Evolutionary conservation across 2,329 filamentous ascomycete genomes (phyloP).

Genomic region (Emergomyces orientalis): DNA sequence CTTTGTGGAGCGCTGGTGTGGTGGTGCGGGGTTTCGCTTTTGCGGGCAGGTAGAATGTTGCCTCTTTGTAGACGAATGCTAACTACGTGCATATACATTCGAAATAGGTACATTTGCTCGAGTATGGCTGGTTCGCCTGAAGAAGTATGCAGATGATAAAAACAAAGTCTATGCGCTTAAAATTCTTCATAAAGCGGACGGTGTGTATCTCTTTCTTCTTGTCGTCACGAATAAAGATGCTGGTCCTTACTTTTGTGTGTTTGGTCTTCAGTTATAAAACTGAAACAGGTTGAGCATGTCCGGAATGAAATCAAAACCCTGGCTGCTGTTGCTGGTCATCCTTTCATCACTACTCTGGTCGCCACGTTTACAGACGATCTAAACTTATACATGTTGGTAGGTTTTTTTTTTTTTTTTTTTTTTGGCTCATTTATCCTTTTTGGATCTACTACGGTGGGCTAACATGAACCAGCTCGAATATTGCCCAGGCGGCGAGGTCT

Average conservation of each 20-base stretch:
- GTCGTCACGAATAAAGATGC: constrained; percentile 12
- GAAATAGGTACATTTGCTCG: constrained; percentile 43
- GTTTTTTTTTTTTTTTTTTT: constrained; percentile 9
- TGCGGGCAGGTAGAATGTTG: neutral
- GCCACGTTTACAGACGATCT: constrained; percentile 56
- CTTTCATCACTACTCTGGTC: constrained; percentile 57
- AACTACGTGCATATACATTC: neutral
- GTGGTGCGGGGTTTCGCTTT: neutral
- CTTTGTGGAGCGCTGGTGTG: neutral
- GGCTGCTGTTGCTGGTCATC: constrained; percentile 52
- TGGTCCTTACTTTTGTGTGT: constrained; percentile 2
- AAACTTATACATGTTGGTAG: constrained; percentile 46
- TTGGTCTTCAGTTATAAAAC: constrained; percentile 40
- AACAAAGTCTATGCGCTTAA: constrained; percentile 41
- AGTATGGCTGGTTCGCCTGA: constrained; percentile 41
- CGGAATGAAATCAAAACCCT: constrained; percentile 58
- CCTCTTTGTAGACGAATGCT: neutral
- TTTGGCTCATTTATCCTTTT: neutral
- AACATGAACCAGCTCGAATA: constrained; percentile 47
- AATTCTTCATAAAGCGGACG: constrained; percentile 43
- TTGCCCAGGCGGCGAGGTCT: constrained; percentile 58
- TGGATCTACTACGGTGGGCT: constrained; percentile 13
- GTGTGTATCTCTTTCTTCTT: constrained; percentile 22
- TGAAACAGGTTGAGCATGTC: constrained; percentile 61
- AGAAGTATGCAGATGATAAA: constrained; percentile 28